Conservation (phyloP, 108 stramenopile species). For the Pseudonitzschia delicatissima region DNA sequence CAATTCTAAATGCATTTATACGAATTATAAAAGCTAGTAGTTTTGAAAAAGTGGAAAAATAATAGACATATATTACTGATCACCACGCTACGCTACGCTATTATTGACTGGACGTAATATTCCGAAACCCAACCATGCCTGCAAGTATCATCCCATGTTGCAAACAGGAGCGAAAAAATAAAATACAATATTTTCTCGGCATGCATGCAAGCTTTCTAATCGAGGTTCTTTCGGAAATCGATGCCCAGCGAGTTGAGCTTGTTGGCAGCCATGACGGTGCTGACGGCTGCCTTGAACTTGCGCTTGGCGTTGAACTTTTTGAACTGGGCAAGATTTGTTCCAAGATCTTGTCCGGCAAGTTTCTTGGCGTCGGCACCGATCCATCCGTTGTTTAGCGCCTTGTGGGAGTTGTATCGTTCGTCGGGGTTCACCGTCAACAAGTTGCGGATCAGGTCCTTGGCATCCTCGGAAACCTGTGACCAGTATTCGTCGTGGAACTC, state of each 20-base stretch:
- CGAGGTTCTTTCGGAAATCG: slow-evolving; percentile 56
- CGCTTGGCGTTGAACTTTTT: slow-evolving; percentile 88
- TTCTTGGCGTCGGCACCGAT: slow-evolving; percentile 48
- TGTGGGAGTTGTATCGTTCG: slow-evolving; percentile 58
- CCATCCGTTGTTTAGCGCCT: slow-evolving; percentile 80
- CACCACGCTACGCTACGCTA: no score
- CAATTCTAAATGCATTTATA: neutral
- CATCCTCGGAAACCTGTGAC: slow-evolving; percentile 75
- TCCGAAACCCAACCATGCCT: no score
- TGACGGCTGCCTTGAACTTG: slow-evolving; percentile 85
- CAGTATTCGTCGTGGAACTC: slow-evolving; percentile 90
- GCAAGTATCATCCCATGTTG: neutral
- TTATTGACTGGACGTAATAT: no score
- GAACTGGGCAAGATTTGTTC: slow-evolving; percentile 64
- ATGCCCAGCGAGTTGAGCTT: slow-evolving; percentile 68
- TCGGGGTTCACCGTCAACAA: slow-evolving; percentile 73
- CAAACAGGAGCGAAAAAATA: neutral
- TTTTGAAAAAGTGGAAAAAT: no score
- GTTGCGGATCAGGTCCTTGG: slow-evolving; percentile 72
- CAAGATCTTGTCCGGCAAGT: slow-evolving; percentile 62
- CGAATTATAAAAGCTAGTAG: no score
- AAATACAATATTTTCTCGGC: neutral
- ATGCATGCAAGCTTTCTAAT: neutral
- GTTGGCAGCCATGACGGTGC: slow-evolving; percentile 78
- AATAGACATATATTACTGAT: no score